phyloP scores from a whole-genome alignment of 1,284 basidiomycete species.

The Cutaneotrichosporon mucoides region DNA sequence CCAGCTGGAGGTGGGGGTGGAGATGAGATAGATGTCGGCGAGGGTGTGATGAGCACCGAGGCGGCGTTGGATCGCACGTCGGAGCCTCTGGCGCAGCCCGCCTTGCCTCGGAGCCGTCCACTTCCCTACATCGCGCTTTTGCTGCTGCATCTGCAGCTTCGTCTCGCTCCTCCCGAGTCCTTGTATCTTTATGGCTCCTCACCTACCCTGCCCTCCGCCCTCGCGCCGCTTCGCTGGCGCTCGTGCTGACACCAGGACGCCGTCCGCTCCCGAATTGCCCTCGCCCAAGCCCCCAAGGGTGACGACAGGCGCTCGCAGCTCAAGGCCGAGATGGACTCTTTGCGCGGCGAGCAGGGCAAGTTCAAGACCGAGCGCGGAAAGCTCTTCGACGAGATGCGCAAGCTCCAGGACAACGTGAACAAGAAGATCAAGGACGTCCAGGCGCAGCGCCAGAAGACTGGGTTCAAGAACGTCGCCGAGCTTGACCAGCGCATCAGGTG shows the following conservation, averaged over 20 bases:
- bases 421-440: conserved; percentile 93
- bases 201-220: too few species aligned
- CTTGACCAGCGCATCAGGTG: conserved; percentile 83
- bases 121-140: too few species aligned
- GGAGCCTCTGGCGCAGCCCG: too few species aligned
- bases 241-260: conserved; percentile 55
- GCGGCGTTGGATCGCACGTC: too few species aligned
- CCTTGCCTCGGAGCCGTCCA: too few species aligned
- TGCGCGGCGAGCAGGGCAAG: conserved; percentile 75
- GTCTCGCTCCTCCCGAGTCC: too few species aligned
- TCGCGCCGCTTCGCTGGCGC: too few species aligned
- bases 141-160: too few species aligned
- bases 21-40: too few species aligned
- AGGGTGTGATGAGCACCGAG: too few species aligned
- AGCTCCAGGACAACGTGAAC: conserved; percentile 71
- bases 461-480: conserved; percentile 83
- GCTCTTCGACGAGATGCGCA: conserved; percentile 76
- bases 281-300: conserved; percentile 57
- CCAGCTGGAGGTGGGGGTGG: too few species aligned
- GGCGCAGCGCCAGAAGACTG: conserved; percentile 69
- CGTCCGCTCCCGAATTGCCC: conserved; percentile 72
- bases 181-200: too few species aligned
- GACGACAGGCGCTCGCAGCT: conserved; percentile 62
- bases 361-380: conserved; percentile 69
- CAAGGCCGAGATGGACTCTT: conserved; percentile 72